Evolutionary conservation across 177 flowering plant species (phyloP), one percentile per base, ranked within the genome.

Genomic region (Vitis hybrid): DNA sequence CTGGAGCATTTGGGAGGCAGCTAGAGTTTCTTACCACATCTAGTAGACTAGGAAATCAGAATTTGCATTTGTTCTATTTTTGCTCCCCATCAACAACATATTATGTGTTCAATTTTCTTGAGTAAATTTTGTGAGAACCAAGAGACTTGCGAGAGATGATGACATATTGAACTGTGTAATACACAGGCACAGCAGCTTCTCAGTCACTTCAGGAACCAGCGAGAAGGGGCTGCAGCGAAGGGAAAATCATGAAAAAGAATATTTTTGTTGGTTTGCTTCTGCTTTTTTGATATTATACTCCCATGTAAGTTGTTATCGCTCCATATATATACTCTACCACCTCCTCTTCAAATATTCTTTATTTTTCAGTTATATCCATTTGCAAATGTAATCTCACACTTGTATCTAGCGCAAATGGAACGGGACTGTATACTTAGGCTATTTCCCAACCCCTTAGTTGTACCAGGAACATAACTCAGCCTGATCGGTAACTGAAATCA

Each of bases 101-200:
- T 17, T 64, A 6, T 12, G 54, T 5, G 49, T 40, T n/a, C 54
- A 64, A 13, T 12, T 17, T 19, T 30, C 32, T 32, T 56, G 9
- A 32, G 59, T 24, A 14, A 51, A 62, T 63, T 64, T 18, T 46
- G 56, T 46, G 60, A 51, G 32, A 30, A 40, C 48, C 19, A 49
- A 52, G 21, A 24, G 30, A 2, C 3, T 12, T 55, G 11, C n/a
- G 11, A 40, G 46, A 17, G 56, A 3, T 50, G 12, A 13, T 51
- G 60, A 5, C 2, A 6, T 15, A 49, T 54, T 58, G 56, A 17
- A 35, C 48, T 51, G 11, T 64, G 59, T 68, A 61, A 70, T 21
- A 7, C 75, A 81, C 91, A 92, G 98, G 97, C 98, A 63, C 98
- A 91, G 55, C 97, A 90, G 79, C 86, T 94, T 69, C 95, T 94